Conservation (phyloP, 345 rosid genomes). For the Eucalyptus cloeziana region DNA sequence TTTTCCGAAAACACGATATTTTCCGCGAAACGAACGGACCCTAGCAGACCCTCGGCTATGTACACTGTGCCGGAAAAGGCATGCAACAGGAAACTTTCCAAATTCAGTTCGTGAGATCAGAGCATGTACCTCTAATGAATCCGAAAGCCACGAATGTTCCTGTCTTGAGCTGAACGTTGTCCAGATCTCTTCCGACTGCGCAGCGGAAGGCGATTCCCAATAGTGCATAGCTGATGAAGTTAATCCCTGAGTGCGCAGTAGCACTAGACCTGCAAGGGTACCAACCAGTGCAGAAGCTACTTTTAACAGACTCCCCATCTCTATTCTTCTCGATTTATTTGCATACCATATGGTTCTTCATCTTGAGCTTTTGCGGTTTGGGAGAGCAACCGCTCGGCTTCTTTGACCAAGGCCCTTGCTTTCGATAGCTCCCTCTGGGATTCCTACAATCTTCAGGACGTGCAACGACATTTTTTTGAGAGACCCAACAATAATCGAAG, state of each 20-base stretch:
- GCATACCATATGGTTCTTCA: background rate
- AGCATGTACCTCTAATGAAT: conserved; percentile 49
- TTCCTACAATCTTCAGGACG: conserved; percentile 53
- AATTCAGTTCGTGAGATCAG: conserved; percentile 9
- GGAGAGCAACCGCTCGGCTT: conserved; percentile 49
- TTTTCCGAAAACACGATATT: too few species aligned
- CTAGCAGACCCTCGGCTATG: conserved; percentile 33
- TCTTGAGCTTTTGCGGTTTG: background rate
- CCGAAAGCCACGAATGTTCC: conserved; percentile 74
- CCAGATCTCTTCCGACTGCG: conserved; percentile 60
- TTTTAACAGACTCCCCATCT: conserved; percentile 57
- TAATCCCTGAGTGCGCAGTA: conserved; percentile 40
- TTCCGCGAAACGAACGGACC: too few species aligned
- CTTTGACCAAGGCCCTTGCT: conserved; percentile 67
- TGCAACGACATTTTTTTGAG: too few species aligned
- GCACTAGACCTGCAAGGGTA: conserved; percentile 47
- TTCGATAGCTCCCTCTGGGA: conserved; percentile 56
- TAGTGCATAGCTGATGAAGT: conserved; percentile 64
- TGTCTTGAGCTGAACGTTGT: conserved; percentile 52
- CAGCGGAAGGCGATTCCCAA: conserved; percentile 77
- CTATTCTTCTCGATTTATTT: conserved; percentile 35
- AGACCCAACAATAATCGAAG: background rate
- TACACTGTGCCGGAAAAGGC: conserved; percentile 18
- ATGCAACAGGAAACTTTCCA: conserved; percentile 30
- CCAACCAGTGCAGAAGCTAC: conserved; percentile 55